Evolutionary conservation across 2,329 filamentous ascomycete species (phyloP).

Genomic region (Exophiala alcalophila): DNA sequence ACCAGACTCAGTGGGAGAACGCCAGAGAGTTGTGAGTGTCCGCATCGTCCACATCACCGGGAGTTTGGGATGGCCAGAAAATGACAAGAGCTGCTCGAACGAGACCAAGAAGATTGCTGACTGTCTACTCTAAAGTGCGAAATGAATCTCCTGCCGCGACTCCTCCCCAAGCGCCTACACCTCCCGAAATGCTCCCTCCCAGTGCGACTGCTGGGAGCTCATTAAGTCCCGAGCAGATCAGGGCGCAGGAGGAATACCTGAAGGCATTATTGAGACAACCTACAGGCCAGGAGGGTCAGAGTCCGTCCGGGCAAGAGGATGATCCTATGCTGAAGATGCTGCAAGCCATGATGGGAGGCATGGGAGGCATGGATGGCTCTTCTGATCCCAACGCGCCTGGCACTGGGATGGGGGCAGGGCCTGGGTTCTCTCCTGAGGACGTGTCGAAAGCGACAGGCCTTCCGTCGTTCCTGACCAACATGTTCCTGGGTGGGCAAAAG

Average conservation of each 20-base stretch:
- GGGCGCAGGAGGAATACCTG: slow-evolving; percentile 42
- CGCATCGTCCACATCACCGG: too few relatives aligned
- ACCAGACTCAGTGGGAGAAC: slow-evolving; percentile 56
- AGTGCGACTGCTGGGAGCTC: slow-evolving; percentile 10
- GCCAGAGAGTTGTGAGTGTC: slow-evolving; percentile 39
- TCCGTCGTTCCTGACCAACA: slow-evolving; percentile 37
- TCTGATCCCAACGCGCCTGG: slow-evolving; percentile 19
- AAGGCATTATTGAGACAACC: slow-evolving; percentile 30
- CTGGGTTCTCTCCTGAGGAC: slow-evolving; percentile 28
- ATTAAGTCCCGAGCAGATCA: slow-evolving; percentile 34
- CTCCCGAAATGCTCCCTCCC: slow-evolving; percentile 27
- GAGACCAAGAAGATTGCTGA: slow-evolving; percentile 8
- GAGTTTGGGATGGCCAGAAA: too few relatives aligned
- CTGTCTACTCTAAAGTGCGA: slow-evolving; percentile 26
- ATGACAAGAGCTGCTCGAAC: too few relatives aligned
- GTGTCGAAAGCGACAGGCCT: slow-evolving; percentile 31
- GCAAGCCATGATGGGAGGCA: slow-evolving; percentile 49
- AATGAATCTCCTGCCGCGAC: slow-evolving; percentile 31
- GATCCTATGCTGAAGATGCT: slow-evolving; percentile 56
- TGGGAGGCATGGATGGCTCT: slow-evolving; percentile 15
- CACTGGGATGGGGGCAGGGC: slow-evolving; percentile 12
- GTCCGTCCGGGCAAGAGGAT: slow-evolving; percentile 40
- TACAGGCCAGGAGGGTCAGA: slow-evolving; percentile 28
- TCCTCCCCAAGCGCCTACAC: slow-evolving; percentile 33
- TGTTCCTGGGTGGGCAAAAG: slow-evolving; percentile 38